Base-by-base conservation (phyloP, 2,329 filamentous ascomycete genomes). In the Colletotrichum theobromicola region DNA sequence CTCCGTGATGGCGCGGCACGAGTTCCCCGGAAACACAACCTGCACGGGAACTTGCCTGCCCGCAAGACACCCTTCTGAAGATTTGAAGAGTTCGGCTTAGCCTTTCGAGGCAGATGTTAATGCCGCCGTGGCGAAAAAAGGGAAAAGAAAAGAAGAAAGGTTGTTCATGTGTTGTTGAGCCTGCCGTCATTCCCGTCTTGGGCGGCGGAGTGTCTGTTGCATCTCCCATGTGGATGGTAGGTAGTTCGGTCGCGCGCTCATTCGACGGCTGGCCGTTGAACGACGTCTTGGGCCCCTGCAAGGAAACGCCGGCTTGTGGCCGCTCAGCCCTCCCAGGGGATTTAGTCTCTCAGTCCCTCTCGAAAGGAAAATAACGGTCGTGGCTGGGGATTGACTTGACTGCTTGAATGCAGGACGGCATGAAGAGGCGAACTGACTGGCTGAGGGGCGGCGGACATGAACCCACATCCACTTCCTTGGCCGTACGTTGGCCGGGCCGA, bases 401-500 rank as follows among this genome's bases (percentile, higher is more conserved):
- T 32, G 55, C 60, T 28, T 24, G 32, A 10, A 18, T 32, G 60
- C 7, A 42, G 21, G 16, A 62, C 13, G 24, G 26, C 57, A n/a
- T 32, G n/a, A 30, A 42, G 24, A 63, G 60, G 60, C 32, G 2
- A 12, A 42, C 26, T 16, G 28, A 50, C 37, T 46, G 16, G 63
- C 8, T 34, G 37, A 32, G 9, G 18, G 57, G 18, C 57, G 16
- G 57, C 57, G 18, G 57, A 53, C 16, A 18, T 21, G 58, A 70
- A 61, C 26, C 55, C 57, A 72, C 46, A 50, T 16, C 34, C 58
- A 35, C 30, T 26, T 69, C 18, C 64, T 69, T 69, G 70, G 70
- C 65, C 57, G 70, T 62, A 30, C 26, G 34, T 34, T 46, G 35
- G 37, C 70, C 66, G 70, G 70, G 46, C 70, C 66, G 66, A 73